These are phyloP conservation scores for Beauveria caledonica DNA, from an alignment of 2,329 filamentous ascomycete species.

Conservation along the genomic window DNA sequence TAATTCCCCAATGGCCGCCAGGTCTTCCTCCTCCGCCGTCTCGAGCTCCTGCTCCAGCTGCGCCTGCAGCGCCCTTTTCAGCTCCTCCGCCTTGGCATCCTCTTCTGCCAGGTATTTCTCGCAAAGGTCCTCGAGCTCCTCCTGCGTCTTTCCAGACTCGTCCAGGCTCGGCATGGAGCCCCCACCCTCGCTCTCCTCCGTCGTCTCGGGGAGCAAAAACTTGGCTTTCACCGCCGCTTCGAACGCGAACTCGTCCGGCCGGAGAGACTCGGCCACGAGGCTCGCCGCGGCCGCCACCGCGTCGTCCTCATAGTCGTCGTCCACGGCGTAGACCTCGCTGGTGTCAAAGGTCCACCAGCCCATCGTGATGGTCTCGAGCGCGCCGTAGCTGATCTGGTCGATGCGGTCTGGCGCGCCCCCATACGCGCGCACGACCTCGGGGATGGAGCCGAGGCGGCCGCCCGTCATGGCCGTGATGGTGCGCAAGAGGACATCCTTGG, in stretches of 20 bases:
- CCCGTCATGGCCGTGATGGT: constrained; percentile 5
- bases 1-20: neutral
- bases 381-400: constrained; percentile 1
- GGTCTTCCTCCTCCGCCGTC: neutral
- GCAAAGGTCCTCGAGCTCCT: neutral
- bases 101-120: neutral
- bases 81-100: neutral
- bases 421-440: constrained; percentile 1
- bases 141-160: neutral
- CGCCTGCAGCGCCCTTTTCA: neutral
- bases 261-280: neutral
- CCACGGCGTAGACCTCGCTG: neutral
- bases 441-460: neutral
- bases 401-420: constrained; percentile 3
- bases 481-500: constrained; percentile 7
- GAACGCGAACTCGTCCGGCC: neutral
- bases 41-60: constrained; percentile 1
- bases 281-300: neutral
- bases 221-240: neutral
- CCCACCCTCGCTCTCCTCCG: neutral
- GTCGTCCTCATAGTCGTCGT: neutral
- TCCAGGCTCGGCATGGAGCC: neutral
- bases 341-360: constrained; percentile 9
- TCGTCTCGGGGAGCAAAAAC: neutral
- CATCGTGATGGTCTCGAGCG: neutral